Base-by-base conservation (phyloP, 1,284 basidiomycete genomes). In the Apiotrichum porosum region DNA sequence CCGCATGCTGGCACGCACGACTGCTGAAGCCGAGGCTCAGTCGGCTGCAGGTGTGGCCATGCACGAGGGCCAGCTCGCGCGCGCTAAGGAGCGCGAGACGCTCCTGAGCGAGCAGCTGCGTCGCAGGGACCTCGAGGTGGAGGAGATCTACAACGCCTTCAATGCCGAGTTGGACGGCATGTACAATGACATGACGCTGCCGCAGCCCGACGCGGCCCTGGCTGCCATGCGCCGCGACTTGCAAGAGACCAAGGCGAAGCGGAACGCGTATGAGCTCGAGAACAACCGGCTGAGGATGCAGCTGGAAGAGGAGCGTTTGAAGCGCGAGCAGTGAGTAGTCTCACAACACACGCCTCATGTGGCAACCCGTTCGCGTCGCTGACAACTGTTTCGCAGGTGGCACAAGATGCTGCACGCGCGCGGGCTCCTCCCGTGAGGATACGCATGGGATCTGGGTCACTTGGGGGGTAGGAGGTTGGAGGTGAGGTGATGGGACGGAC, bases 71-170 rank as follows among this genome's bases (percentile, higher is more conserved):
- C 85, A 89, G 56, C 74, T 90, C 19, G 78, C 81, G 55, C 81
- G 82, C 51, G 76, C 79, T 9, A 84, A 80, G 56, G 80, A 85
- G 18, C 85, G 88, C 65, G 83, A 81, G 52, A 85, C 87, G 51
- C 75, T 88, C 26, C 79, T 90, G 10, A 85, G 86, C 65, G 80
- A 80, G 50, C 78, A 91, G 36, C 75, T 91, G 4, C 76, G 78
- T 12, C 85, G 89, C 61, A 80, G 81, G 30, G 85, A 83, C n/a
- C 79, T 83, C 2, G 89, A 93, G 75, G 86, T 91, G 66, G 87
- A 90, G 61, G 85, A 88, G 62, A 83, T 92, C 78, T 93, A 90
- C 63, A 85, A 91, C 76, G 88, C 87, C 4, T 92, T 94, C 76
- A 93, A 93, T 65, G 87, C 89, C 58, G 90, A 93, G 66, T 78